Evolutionary conservation across 2,329 filamentous ascomycete species (phyloP), one percentile per base, ranked within the genome.

Genomic region (Dactylellina haptotyla): DNA sequence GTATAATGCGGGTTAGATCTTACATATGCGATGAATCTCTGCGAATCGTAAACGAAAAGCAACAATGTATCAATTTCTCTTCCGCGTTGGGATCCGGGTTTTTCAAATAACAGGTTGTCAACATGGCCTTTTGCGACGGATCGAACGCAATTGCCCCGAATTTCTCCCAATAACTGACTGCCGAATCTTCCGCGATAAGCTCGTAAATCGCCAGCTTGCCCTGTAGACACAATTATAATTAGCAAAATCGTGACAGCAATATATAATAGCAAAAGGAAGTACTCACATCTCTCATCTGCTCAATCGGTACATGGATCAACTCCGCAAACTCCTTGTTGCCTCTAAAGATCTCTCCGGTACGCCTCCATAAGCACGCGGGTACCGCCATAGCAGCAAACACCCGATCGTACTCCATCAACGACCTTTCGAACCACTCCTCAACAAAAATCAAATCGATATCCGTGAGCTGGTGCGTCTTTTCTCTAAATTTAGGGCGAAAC

Each of bases 321-420:
- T 98, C 92, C 4, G 95, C 95, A 94, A 99, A 99, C 82, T 99
- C 95, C 79, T 96, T 96, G 80, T 99, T 99, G 0, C 94, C 95
- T 76, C 95, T 86, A 80, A 97, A 98, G 51, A 99, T 98, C 83
- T 99, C 95, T 8, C 95, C 95, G 0, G 95, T 99, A 79, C 95
- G 86, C 78, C 95, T 87, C 95, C 95, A 99, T 80, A 94, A 96
- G 81, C 95, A 99, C 12, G 95, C 95, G 0, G 95, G 95, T 75
- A 99, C 94, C 1, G 95, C 95, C 95, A 99, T 99, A 80, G 93
- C 96, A 1, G 95, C 95, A 83, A 99, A 99, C 1, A 99, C 93
- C 30, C 95, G 92, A 79, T 99, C 95, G 78, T 98, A 98, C 80
- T 98, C 95, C 90, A 98, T 95, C 77, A 99, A 83, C 75, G 91